These are phyloP conservation scores for Firmiana major DNA, from an alignment of 345 rosid genomes.

Conservation along the genomic window DNA sequence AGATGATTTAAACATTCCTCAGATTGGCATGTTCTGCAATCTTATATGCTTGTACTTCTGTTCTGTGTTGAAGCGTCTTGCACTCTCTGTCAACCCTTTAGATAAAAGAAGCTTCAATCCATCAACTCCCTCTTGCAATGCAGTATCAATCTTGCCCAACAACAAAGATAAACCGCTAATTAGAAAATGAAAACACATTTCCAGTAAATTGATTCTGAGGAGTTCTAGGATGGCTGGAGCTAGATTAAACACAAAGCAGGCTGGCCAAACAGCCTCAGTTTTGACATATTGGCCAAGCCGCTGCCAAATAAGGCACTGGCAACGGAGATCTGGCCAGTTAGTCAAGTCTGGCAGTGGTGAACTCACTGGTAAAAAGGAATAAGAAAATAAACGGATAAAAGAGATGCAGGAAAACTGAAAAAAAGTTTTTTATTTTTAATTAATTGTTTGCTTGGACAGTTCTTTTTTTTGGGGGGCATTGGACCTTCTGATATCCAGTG, in stretches of 20 bases:
- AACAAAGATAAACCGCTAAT: not conserved
- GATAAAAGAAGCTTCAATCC: conserved; percentile 59
- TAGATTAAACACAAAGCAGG: not conserved
- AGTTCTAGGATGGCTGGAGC: not conserved
- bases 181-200: not conserved
- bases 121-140: conserved; percentile 67
- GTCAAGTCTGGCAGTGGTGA: not conserved
- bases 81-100: conserved; percentile 70
- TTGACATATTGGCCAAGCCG: not conserved
- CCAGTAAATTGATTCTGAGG: too few relatives aligned
- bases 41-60: conserved; percentile 84
- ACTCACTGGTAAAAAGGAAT: not conserved
- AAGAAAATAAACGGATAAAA: not conserved
- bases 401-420: conserved; percentile 1
- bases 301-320: too few relatives aligned
- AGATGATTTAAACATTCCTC: conserved; percentile 1
- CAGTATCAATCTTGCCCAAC: conserved; percentile 56
- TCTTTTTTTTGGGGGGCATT: too few relatives aligned
- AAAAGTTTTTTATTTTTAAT: not conserved
- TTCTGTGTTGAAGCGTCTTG: conserved; percentile 59
- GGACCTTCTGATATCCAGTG: too few relatives aligned
- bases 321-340: not conserved
- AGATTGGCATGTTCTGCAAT: conserved; percentile 49
- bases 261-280: not conserved
- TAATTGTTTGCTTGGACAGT: not conserved